Evolutionary conservation across 495 filamentous ascomycete species (phyloP).

Genomic region (Penicillium alfredii): DNA sequence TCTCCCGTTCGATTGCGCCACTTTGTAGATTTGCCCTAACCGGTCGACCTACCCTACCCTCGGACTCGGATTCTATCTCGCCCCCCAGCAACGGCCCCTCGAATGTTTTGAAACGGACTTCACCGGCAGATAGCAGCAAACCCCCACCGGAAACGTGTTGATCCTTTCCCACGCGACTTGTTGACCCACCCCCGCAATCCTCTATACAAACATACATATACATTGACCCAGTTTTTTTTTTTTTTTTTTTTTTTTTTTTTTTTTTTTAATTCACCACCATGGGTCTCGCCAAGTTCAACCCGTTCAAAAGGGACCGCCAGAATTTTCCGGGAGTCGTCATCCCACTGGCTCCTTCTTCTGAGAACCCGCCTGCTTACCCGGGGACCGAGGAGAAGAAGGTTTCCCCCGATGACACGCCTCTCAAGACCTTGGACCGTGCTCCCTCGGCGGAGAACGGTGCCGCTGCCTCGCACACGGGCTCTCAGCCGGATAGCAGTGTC

Average conservation of each 20-base stretch:
- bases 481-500: constrained; percentile 18
- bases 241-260: no score
- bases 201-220: no score
- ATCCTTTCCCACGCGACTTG: neutral
- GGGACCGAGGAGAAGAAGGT: constrained; percentile 26
- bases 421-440: constrained; percentile 20
- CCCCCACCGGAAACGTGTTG: neutral
- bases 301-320: constrained; percentile 44
- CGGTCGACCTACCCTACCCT: neutral
- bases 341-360: no score
- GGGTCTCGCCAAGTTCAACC: constrained; percentile 36
- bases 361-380: constrained; percentile 31
- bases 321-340: constrained; percentile 49
- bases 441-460: constrained; percentile 25
- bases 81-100: no score
- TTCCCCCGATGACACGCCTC: constrained; percentile 19
- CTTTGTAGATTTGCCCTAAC: neutral
- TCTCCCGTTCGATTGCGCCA: neutral
- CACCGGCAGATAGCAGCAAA: constrained; percentile 11
- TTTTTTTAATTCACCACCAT: constrained; percentile 23
- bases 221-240: no score
- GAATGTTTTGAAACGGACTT: no score
- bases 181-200: neutral
- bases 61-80: no score
- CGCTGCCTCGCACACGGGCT: constrained; percentile 8